Evolutionary conservation across 2,329 filamentous ascomycete genomes (phyloP), one percentile per base, ranked within the genome.

Genomic region (Coniochaeta sp.): DNA sequence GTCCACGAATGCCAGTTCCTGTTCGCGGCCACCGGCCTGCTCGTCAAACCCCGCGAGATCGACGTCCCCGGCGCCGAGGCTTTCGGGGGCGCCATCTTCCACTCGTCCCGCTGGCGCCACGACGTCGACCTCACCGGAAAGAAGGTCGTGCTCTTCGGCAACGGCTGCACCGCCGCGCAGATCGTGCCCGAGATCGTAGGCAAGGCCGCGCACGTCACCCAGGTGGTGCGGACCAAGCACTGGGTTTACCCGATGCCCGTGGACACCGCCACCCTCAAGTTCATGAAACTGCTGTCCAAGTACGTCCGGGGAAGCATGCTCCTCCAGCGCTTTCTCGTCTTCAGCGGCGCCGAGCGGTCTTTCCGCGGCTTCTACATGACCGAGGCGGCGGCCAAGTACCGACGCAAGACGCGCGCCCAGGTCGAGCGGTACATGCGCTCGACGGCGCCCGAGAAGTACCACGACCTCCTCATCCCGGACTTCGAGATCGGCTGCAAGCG

Each of bases 401-500:
- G 80, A 2, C 66, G 72, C 5, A 69, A 70, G 50, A 62, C 72
- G 17, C 71, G 79, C 8, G 71, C 70, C 19, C 62, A 65, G 12
- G 69, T 76, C 1, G 78, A 81, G 61, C 70, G n/a, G 12, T 76
- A 71, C 65, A 68, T 78, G 75, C 65, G 75, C 60, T 66, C 69
- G 4, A 73, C 69, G 1, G 81, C 81, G 0, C 86, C 86, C 0
- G 72, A 79, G 57, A 81, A 85, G 69, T 89, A 88, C 61, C 81
- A 84, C 62, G 80, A 85, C 32, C 76, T 86, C 7, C 68, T 89
- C 38, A 83, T 84, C 0, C 86, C 86, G 0, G 79, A 88, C 57
- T 89, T 86, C 60, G 77, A 79, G 52, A 70, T 87, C 16, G 84
- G 85, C 1, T 88, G 85, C 72, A 89, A 88, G 72, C 74, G 86